Evolutionary conservation across 23 red algal genomes (phyloP).

Genomic region (Pyropia yezoensis): DNA sequence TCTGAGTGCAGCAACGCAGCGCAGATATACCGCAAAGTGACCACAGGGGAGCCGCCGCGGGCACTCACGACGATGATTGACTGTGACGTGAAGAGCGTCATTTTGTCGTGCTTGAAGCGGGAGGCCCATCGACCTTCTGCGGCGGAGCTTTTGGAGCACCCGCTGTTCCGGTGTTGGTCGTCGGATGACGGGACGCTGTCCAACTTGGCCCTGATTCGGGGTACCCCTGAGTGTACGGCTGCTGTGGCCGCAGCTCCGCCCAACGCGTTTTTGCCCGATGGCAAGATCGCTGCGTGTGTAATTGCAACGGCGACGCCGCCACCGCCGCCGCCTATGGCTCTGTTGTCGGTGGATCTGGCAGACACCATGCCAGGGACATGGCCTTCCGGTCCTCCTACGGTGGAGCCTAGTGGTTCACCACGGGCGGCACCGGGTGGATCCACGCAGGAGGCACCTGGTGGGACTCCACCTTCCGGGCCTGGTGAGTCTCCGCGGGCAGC

Average conservation of each 20-base stretch:
- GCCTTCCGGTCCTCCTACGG: neutral
- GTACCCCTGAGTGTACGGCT: neutral
- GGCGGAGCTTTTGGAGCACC: constrained; percentile 50
- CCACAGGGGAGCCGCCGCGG: constrained; percentile 67
- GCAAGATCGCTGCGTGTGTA: neutral
- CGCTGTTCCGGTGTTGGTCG: constrained; percentile 89
- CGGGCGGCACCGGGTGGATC: no score
- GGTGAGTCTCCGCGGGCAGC: no score
- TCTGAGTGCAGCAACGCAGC: constrained; percentile 88
- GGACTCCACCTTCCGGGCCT: no score
- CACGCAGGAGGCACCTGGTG: no score
- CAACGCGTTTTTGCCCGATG: neutral
- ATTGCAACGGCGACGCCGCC: neutral
- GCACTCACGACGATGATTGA: constrained; percentile 61
- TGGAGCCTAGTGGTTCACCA: no score
- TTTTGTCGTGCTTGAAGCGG: constrained; percentile 64
- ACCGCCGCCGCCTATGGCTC: neutral
- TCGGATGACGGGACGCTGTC: constrained; percentile 55
- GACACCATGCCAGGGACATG: neutral
- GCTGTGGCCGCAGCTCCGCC: neutral
- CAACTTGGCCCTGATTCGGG: constrained; percentile 68
- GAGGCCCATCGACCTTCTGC: constrained; percentile 76
- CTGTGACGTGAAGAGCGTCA: constrained; percentile 78
- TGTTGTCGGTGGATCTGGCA: neutral
- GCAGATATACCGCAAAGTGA: constrained; percentile 94